Conservation (phyloP, 257 asterid genomes). For the Primulina huaijiensis region DNA sequence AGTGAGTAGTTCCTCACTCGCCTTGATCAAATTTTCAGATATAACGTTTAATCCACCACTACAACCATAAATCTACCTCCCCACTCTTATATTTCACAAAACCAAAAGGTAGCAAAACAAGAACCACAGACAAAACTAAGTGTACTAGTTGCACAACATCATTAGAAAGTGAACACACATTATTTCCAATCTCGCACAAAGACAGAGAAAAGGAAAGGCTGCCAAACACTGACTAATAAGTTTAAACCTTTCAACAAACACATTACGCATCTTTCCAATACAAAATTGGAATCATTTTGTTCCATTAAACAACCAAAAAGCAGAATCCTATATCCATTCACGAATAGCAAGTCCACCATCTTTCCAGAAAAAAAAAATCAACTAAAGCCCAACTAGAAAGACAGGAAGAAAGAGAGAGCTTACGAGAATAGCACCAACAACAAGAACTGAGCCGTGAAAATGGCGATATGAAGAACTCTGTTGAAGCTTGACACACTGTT, state of each 20-base stretch:
- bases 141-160: not conserved
- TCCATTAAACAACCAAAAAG: not conserved
- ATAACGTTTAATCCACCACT: slow-evolving; percentile 1
- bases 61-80: too few species aligned
- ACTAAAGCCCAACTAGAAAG: slow-evolving; percentile 4
- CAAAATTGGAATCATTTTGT: not conserved
- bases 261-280: not conserved
- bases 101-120: not conserved
- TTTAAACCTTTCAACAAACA: slow-evolving; percentile 12
- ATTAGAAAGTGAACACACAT: not conserved
- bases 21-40: not conserved
- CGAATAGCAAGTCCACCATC: too few species aligned
- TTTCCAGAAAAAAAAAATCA: not conserved
- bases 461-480: slow-evolving; percentile 80
- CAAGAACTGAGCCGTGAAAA: slow-evolving; percentile 66
- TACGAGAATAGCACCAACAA: slow-evolving; percentile 76
- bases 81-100: too few species aligned
- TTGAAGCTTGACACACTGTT: slow-evolving; percentile 90
- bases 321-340: not conserved
- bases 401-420: slow-evolving; percentile 38
- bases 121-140: not conserved
- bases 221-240: not conserved
- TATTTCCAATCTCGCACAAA: slow-evolving; percentile 9
- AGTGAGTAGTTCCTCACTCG: not conserved
- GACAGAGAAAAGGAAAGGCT: not conserved